Base-by-base conservation (phyloP, 306 rosid species). In the Quercus suber region DNA sequence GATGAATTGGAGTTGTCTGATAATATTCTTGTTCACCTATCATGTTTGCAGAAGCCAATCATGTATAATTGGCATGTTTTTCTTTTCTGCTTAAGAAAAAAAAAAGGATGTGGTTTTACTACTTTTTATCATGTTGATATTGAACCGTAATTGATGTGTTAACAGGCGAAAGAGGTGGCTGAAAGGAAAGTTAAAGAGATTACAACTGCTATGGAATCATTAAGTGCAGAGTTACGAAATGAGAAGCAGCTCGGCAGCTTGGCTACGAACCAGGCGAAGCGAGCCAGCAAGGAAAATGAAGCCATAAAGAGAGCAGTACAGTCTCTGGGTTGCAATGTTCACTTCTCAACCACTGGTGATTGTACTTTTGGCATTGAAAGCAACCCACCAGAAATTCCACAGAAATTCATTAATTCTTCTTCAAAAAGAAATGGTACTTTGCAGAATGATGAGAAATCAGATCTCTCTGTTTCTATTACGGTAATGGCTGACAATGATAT, bases 251-350 rank as follows among this genome's bases (percentile, higher is more conserved):
- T 74, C 65, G 87, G 89, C 89, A 86, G 78, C 88, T 96, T 92
- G 4, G 92, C 94, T 68, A 71, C 43, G 81, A 88, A 81, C 81
- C 59, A 51, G 71, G 87, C 87, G 74, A 90, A 84, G 79, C 87
- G 85, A 71, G 82, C 88, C 64, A 84, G 82, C 89, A 96, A 81
- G 88, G 98, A 93, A 85, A 89, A 82, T 57, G 86, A 79, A 53
- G 94, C 97, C 79, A 82, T 96, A 73, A 91, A 90, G 86, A 92
- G 96, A 74, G 98, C 98, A 64, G 83, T 93, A 65, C 96, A 89
- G 73, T 93, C 99, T 69, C 85, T 93, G 45, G 98, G 98, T 63
- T 95, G 99, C 87, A 91, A 83, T 81, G 89, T 90, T 86, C 90
- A 86, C 33, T 88, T 95, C 75, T 87, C 97, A 73, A 74, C 81